phyloP scores from a whole-genome alignment of 768 basidiomycete genomes.

The Naganishia vaughanmartiniae region DNA sequence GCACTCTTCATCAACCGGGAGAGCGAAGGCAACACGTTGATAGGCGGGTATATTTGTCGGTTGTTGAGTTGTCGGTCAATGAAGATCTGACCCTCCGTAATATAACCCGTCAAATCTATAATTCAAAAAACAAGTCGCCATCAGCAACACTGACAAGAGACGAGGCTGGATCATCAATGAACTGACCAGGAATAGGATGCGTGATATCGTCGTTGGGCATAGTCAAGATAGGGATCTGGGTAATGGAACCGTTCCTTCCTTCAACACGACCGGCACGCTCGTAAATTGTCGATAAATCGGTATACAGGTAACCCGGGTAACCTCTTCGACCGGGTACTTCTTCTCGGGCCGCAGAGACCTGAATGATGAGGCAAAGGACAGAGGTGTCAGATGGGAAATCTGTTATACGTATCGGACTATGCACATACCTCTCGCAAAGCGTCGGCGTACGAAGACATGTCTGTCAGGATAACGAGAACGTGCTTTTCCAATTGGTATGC shows the following conservation, averaged over 20 bases:
- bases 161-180: neutral
- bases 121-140: neutral
- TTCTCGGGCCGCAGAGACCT: constrained; percentile 97
- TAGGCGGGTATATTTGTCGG: constrained; percentile 85
- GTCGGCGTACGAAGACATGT: constrained; percentile 98
- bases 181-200: constrained; percentile 79
- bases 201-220: constrained; percentile 99
- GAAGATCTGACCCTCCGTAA: constrained; percentile 98
- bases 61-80: constrained; percentile 97
- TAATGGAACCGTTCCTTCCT: constrained; percentile 97
- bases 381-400: constrained; percentile 36
- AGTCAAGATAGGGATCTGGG: constrained; percentile 97
- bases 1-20: constrained; percentile 99
- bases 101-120: constrained; percentile 93
- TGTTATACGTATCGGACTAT: neutral
- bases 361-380: constrained; percentile 46
- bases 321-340: constrained; percentile 99
- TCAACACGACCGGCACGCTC: constrained; percentile 97
- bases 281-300: constrained; percentile 97
- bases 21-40: constrained; percentile 97
- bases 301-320: constrained; percentile 75
- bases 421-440: constrained; percentile 76
- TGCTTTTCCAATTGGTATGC: constrained; percentile 99
- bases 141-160: constrained; percentile 3
- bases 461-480: constrained; percentile 96